phyloP scores from a whole-genome alignment of 1,139 yeast genomes.

The Scheffersomyces cryptocercus region DNA sequence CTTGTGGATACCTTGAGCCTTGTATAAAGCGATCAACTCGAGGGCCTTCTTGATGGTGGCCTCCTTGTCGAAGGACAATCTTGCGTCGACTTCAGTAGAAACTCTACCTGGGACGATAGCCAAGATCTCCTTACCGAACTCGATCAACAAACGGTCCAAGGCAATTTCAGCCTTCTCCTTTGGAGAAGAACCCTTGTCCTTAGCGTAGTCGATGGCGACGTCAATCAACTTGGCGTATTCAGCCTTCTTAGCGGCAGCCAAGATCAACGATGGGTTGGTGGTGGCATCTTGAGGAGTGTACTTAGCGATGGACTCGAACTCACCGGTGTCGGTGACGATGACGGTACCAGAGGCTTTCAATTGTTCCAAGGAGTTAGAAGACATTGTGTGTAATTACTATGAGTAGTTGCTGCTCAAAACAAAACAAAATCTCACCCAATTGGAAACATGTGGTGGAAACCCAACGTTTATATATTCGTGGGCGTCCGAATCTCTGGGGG shows the following conservation, averaged over 20 bases:
- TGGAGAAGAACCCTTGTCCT: slow-evolving; percentile 56
- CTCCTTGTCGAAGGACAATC: slow-evolving; percentile 91
- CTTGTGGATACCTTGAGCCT: slow-evolving; percentile 78
- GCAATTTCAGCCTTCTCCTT: slow-evolving; percentile 65
- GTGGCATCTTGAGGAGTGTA: slow-evolving; percentile 99
- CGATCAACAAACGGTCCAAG: slow-evolving; percentile 88
- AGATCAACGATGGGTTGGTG: slow-evolving; percentile 96
- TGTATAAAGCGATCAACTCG: slow-evolving; percentile 81
- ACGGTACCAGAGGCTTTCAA: slow-evolving; percentile 93
- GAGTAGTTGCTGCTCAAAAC: not conserved
- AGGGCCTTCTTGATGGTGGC: slow-evolving; percentile 92
- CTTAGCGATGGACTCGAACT: slow-evolving; percentile 95
- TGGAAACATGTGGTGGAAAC: slow-evolving; percentile 3
- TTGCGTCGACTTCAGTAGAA: slow-evolving; percentile 98
- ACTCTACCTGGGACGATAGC: slow-evolving; percentile 98
- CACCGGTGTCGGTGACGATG: slow-evolving; percentile 99
- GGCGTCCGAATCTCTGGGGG: not conserved
- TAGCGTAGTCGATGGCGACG: slow-evolving; percentile 85
- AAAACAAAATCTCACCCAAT: not conserved
- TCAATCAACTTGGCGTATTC: slow-evolving; percentile 90
- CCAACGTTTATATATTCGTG: slow-evolving; percentile 3
- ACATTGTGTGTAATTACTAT: slow-evolving; percentile 9
- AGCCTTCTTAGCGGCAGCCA: slow-evolving; percentile 92
- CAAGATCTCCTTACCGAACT: slow-evolving; percentile 92
- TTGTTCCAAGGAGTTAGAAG: slow-evolving; percentile 80